Evolutionary conservation across 192 early-diverging fungal species (phyloP).

Genomic region (Phycomyces blakesleeanus): DNA sequence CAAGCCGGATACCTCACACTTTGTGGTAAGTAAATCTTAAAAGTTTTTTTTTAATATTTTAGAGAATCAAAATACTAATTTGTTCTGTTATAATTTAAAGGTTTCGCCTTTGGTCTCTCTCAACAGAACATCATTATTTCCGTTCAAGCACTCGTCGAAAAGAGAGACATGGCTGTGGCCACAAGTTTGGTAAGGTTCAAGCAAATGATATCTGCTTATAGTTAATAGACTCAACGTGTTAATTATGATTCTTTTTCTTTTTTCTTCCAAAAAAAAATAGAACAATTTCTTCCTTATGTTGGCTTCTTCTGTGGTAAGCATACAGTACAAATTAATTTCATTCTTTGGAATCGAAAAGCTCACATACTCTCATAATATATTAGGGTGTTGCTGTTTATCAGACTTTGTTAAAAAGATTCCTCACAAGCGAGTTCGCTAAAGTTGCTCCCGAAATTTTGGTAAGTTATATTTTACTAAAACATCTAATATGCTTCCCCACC

Average conservation of each 20-base stretch:
- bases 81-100: not conserved
- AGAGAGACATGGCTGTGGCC: constrained; percentile 45
- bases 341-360: not conserved
- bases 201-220: no score
- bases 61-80: no score
- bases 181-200: constrained; percentile 44
- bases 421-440: not conserved
- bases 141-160: constrained; percentile 39
- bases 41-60: no score
- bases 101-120: constrained; percentile 43
- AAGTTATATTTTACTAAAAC: constrained; percentile 3
- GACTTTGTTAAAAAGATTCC: constrained; percentile 5
- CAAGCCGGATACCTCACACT: constrained; percentile 52
- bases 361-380: not conserved
- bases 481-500: not conserved
- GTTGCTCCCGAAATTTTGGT: constrained; percentile 15
- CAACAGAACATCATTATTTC: constrained; percentile 48
- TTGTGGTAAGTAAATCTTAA: constrained; percentile 26
- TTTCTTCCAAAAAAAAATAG: not conserved
- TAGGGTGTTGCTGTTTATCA: constrained; percentile 28
- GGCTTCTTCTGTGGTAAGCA: constrained; percentile 14
- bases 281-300: constrained; percentile 13
- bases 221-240: no score
- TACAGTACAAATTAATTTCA: not conserved
- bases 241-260: no score